Evolutionary conservation across 352 stramenopile genomes (phyloP).

Genomic region (Phytophthora agathidicida): DNA sequence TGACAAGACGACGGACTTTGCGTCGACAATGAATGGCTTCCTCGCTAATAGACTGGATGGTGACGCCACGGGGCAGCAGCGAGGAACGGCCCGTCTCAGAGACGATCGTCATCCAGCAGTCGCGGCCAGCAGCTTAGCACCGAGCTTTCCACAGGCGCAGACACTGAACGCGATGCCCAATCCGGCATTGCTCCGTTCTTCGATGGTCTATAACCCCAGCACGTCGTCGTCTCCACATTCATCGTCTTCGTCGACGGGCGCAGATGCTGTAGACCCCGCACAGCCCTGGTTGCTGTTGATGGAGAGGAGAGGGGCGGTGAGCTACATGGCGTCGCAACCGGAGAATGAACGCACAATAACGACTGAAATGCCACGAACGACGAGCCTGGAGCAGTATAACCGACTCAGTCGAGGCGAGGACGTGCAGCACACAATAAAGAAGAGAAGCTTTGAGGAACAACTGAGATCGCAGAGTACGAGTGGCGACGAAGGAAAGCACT

Average conservation of each 20-base stretch:
- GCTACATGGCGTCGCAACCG: not conserved
- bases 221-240: constrained; percentile 21
- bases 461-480: not conserved
- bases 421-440: constrained; percentile 3
- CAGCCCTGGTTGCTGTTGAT: constrained; percentile 24
- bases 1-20: not conserved
- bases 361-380: not conserved
- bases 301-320: constrained; percentile 5
- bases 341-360: not conserved
- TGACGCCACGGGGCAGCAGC: constrained; percentile 2
- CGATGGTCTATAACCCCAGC: constrained; percentile 2
- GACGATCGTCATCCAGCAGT: not conserved
- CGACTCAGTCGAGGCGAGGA: constrained; percentile 4
- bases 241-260: constrained; percentile 19
- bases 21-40: constrained; percentile 6
- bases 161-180: constrained; percentile 9
- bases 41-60: constrained; percentile 1
- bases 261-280: constrained; percentile 2
- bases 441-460: constrained; percentile 1
- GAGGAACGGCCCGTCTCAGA: constrained; percentile 5
- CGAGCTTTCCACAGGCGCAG: constrained; percentile 19
- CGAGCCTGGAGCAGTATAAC: constrained; percentile 8
- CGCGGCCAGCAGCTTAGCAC: not conserved
- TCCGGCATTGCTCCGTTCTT: not conserved
- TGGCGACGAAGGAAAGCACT: constrained; percentile 1